These are phyloP conservation scores for Perkinsus chesapeaki DNA, from an alignment of 169 alveolate species.

Conservation along the genomic window DNA sequence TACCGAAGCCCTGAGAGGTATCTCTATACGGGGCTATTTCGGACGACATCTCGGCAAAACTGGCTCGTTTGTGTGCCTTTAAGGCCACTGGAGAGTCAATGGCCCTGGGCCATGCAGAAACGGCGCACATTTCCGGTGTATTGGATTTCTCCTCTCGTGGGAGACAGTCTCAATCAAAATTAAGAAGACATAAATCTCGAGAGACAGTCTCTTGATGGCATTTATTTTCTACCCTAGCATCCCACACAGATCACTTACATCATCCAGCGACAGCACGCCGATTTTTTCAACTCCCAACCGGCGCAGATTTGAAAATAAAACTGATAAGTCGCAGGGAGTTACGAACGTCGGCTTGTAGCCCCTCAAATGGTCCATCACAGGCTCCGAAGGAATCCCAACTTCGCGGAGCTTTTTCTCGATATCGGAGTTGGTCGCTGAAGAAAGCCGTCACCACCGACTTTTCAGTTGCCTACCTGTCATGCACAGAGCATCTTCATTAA, in stretches of 20 bases:
- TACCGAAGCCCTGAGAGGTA: no score
- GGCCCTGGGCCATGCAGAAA: no score
- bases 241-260: neutral
- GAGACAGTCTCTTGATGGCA: no score
- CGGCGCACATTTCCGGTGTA: no score
- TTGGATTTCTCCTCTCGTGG: no score
- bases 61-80: no score
- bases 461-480: neutral
- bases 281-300: neutral
- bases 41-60: no score
- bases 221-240: no score
- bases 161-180: no score
- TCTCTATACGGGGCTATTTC: no score
- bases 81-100: no score
- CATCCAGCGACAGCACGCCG: neutral
- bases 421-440: neutral
- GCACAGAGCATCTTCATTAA: neutral
- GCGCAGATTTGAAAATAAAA: neutral
- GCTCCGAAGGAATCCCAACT: neutral
- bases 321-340: neutral
- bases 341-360: neutral
- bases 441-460: neutral
- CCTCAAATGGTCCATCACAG: neutral
- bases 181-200: neutral
- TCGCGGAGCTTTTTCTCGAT: neutral